Conservation (phyloP, 306 rosid species). For the Lathyrus tuberosus region DNA sequence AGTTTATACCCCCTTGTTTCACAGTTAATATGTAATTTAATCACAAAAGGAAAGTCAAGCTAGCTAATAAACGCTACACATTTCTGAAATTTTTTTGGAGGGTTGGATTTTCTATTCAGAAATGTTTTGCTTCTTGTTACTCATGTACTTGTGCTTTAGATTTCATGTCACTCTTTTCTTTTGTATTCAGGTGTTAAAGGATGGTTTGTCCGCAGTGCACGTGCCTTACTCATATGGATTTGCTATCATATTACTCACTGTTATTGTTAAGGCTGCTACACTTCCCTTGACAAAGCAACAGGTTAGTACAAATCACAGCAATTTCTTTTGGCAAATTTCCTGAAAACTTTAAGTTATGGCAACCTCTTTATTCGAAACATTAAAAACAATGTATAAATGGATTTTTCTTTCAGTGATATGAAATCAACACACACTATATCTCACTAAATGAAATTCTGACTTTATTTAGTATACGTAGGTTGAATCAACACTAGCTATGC, state of each 20-base stretch:
- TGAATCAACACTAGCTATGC: constrained; percentile 97
- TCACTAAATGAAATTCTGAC: constrained; percentile 24
- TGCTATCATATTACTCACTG: constrained; percentile 90
- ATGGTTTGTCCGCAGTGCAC: constrained; percentile 76
- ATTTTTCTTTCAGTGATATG: constrained; percentile 25
- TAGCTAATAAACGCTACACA: background rate
- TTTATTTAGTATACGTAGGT: constrained; percentile 56
- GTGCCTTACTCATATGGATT: constrained; percentile 93
- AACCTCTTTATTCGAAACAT: background rate
- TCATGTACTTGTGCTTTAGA: constrained; percentile 17
- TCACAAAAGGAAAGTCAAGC: background rate
- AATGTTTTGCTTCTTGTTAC: constrained; percentile 14
- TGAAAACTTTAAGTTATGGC: constrained; percentile 11
- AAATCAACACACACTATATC: constrained; percentile 1
- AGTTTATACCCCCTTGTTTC: background rate
- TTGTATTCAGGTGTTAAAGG: constrained; percentile 73
- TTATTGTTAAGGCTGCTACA: constrained; percentile 78
- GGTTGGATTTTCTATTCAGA: constrained; percentile 12
- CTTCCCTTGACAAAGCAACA: constrained; percentile 93
- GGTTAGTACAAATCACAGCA: constrained; percentile 50
- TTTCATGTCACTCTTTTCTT: constrained; percentile 11
- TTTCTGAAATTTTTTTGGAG: background rate
- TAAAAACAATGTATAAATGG: constrained; percentile 18
- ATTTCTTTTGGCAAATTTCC: constrained; percentile 28
- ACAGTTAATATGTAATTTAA: background rate